Conservation (phyloP, 2,329 filamentous ascomycete species). For the Fusarium sarcochroum region DNA sequence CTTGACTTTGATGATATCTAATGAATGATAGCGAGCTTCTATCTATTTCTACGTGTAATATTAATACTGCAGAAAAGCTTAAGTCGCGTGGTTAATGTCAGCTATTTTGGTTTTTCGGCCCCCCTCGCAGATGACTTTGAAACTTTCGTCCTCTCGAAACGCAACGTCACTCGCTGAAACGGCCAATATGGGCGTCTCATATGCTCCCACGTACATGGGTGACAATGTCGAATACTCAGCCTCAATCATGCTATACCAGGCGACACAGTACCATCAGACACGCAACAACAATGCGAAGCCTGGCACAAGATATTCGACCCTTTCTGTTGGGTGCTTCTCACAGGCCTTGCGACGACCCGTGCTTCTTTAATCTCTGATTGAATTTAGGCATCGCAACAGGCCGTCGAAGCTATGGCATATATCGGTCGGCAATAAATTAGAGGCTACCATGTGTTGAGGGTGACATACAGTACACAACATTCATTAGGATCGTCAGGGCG, state of each 20-base stretch:
- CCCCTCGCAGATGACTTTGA: not conserved
- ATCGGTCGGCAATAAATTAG: constrained; percentile 3
- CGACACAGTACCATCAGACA: constrained; percentile 14
- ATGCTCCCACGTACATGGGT: constrained; percentile 10
- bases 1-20: constrained; percentile 3
- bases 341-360: constrained; percentile 14
- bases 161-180: constrained; percentile 21
- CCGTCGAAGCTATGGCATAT: constrained; percentile 2
- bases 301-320: not conserved
- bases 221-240: not conserved
- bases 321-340: not conserved
- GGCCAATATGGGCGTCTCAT: constrained; percentile 24
- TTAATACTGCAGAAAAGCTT: not conserved
- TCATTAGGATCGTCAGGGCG: constrained; percentile 32
- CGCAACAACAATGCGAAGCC: constrained; percentile 4
- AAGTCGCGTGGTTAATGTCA: not conserved
- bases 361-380: constrained; percentile 15
- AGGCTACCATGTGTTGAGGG: not conserved
- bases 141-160: not conserved
- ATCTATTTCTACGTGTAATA: not conserved
- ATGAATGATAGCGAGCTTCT: not conserved
- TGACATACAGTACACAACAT: not conserved
- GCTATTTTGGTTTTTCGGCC: constrained; percentile 4
- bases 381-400: constrained; percentile 22
- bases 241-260: constrained; percentile 8